Base-by-base conservation (phyloP, 2,329 filamentous ascomycete genomes). In the Colletotrichum sp. region DNA sequence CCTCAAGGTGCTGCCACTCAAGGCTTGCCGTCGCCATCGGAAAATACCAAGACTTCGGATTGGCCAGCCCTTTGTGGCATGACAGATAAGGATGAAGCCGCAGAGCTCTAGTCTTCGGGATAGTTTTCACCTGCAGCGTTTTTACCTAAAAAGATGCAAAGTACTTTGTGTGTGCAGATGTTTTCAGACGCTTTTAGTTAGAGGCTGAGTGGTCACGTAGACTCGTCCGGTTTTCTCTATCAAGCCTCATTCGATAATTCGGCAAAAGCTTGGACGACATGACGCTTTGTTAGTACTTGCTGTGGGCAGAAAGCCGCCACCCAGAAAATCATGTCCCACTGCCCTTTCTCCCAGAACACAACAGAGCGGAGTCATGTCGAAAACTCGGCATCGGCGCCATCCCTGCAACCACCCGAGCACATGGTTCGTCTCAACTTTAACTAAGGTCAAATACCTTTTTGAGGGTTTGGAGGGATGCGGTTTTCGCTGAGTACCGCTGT, bases 231-330 rank as follows among this genome's bases (percentile, higher is more conserved):
- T 48, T 10, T n/a, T 48, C 38, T 48, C 38, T 12, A 4, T 48
- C 1, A 48, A 48, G 18, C 43, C 43, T 52, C 43, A 8, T 52
- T 21, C 43, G 6, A 13, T 21, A 1, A 8, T 12, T 13, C 1
- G 8, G 38, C 2, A n/a, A 48, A 0, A 48, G 9, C 18, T 21
- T 5, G 6, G 6, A 52, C n/a, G 4, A 13, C 4, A 21, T 21
- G 2, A 21, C 1, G 1, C 18, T 21, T 21, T 8, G 10, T 13
- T 0, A 21, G 3, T 5, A 13, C 43, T 52, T 52, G n/a, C 10
- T 52, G 2, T 13, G 2, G 18, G 38, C 18, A 48, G 18, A 48
- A 48, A 48, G 38, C 3, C 5, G 38, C 38, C 38, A 21, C 1
- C 43, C 43, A 52, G 2, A 52, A 21, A 13, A 21, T 0, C 0